A percentile compares a stretch with the other conserved stretches of the same genome.
phyloP scores from a whole-genome alignment of 2,329 filamentous ascomycete species.

The Rhinocladiella mackenziei region DNA sequence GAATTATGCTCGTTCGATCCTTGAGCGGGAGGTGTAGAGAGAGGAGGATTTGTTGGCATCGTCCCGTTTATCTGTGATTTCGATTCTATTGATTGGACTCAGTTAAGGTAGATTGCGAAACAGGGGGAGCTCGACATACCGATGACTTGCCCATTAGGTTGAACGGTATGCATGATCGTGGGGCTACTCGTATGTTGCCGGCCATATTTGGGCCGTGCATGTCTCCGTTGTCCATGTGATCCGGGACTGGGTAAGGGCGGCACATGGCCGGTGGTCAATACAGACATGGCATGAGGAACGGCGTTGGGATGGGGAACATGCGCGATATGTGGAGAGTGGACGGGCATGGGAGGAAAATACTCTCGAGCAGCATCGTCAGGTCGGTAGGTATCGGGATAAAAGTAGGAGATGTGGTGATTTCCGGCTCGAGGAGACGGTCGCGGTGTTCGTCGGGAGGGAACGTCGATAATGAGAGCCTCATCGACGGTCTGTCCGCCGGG shows the following conservation, averaged over 20 bases:
- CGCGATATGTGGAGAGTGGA: constrained; percentile 41
- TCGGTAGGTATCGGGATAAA: constrained; percentile 56
- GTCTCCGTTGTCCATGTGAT: constrained; percentile 55
- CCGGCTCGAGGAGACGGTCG: constrained; percentile 67
- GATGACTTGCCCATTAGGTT: constrained; percentile 33
- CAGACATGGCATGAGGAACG: constrained; percentile 65
- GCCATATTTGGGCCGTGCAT: constrained; percentile 58
- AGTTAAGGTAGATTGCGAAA: too few relatives aligned
- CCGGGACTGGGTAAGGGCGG: constrained; percentile 80
- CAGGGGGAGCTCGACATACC: too few relatives aligned
- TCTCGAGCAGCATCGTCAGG: constrained; percentile 68
- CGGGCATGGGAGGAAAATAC: constrained; percentile 74
- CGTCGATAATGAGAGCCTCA: constrained; percentile 87
- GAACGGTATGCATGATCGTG: constrained; percentile 58
- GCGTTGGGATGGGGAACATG: constrained; percentile 36
- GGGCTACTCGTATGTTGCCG: constrained; percentile 79
- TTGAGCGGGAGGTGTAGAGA: constrained; percentile 52
- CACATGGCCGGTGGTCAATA: constrained; percentile 74
- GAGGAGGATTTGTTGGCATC: constrained; percentile 45
- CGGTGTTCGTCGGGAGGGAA: constrained; percentile 71
- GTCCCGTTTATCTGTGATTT: constrained; percentile 41
- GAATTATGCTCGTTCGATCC: constrained; percentile 44
- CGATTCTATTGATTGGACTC: constrained; percentile 38
- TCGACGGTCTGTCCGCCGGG: constrained; percentile 82
- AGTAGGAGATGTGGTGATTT: constrained; percentile 51